Evolutionary conservation across 1,284 basidiomycete species (phyloP).

Genomic region (Amylostereum chailletii): DNA sequence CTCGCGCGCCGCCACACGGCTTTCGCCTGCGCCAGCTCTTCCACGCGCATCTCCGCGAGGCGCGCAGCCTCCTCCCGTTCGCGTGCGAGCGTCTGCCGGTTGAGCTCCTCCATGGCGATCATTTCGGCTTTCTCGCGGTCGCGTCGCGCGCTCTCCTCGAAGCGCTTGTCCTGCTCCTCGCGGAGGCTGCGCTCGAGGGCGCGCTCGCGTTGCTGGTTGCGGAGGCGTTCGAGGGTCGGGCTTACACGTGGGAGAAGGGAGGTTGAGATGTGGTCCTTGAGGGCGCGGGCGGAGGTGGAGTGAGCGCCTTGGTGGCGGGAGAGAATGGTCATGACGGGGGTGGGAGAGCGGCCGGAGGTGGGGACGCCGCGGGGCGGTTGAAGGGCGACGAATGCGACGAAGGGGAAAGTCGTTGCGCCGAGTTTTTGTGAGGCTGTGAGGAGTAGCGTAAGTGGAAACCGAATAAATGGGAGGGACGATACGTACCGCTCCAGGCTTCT

Average conservation of each 20-base stretch:
- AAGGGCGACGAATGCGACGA: constrained; percentile 83
- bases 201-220: constrained; percentile 43
- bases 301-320: constrained; percentile 73
- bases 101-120: constrained; percentile 37
- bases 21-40: constrained; percentile 21
- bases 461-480: background rate
- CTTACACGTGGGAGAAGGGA: constrained; percentile 73
- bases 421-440: constrained; percentile 72
- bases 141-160: constrained; percentile 52
- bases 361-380: constrained; percentile 56
- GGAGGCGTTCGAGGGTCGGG: constrained; percentile 64
- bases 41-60: constrained; percentile 20
- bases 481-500: constrained; percentile 78
- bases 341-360: constrained; percentile 26
- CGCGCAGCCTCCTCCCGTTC: constrained; percentile 22
- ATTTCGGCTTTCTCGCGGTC: constrained; percentile 64
- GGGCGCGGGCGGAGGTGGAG: constrained; percentile 53
- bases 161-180: constrained; percentile 79
- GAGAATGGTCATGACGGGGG: constrained; percentile 63
- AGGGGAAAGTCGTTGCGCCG: constrained; percentile 86
- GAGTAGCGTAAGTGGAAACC: background rate
- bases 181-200: constrained; percentile 55
- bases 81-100: constrained; percentile 13
- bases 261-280: constrained; percentile 58
- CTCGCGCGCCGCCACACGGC: constrained; percentile 41